These are phyloP conservation scores for Ogataea chonburiensis DNA, from an alignment of 805 yeast species.

Conservation along the genomic window DNA sequence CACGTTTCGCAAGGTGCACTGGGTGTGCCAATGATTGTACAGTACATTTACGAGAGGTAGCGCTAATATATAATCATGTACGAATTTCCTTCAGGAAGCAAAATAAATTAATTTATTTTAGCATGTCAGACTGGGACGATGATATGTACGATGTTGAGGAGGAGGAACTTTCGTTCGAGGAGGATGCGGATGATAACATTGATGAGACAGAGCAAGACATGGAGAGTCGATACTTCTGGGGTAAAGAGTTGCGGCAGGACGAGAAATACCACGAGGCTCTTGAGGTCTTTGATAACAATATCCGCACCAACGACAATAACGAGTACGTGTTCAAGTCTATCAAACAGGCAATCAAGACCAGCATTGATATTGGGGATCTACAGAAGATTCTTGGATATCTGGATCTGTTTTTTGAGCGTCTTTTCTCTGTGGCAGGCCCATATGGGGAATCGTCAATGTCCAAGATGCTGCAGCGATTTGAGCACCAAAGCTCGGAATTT, in stretches of 20 bases:
- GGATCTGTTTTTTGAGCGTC: conserved; percentile 22
- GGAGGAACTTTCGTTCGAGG: conserved; percentile 35
- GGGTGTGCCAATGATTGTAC: not conserved
- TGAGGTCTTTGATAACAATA: conserved; percentile 23
- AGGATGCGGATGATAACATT: conserved; percentile 20
- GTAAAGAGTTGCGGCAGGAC: conserved; percentile 35
- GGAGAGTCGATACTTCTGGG: conserved; percentile 33
- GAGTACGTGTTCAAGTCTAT: conserved; percentile 34
- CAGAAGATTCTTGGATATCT: conserved; percentile 16
- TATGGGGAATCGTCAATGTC: conserved; percentile 34
- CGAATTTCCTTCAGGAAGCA: too few relatives aligned
- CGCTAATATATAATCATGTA: not conserved
- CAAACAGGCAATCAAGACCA: conserved; percentile 35
- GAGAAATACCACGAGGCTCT: conserved; percentile 30
- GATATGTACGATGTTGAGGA: conserved; percentile 39
- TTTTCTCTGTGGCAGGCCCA: conserved; percentile 17
- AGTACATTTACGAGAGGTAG: not conserved
- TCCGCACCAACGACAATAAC: conserved; percentile 10
- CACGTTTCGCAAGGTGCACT: not conserved
- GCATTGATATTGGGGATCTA: conserved; percentile 19
- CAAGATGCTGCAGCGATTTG: conserved; percentile 31
- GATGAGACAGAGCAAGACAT: conserved; percentile 12
- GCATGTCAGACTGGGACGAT: conserved; percentile 40
- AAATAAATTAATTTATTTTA: conserved; percentile 4
- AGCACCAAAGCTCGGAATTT: conserved; percentile 19